Conservation (phyloP, 768 basidiomycete species). For the Lactarius quietus region DNA sequence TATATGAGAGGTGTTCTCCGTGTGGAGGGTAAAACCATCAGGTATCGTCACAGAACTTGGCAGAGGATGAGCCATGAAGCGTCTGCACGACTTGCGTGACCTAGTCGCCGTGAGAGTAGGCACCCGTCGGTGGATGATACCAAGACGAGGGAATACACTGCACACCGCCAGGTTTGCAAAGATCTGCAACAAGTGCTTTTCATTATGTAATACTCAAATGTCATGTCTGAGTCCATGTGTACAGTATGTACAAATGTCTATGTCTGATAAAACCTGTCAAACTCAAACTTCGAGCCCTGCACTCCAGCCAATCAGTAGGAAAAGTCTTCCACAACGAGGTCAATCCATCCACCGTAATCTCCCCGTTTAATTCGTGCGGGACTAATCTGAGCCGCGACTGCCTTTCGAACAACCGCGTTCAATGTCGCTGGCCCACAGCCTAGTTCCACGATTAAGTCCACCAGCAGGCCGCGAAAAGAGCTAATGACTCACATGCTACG, state of each 20-base stretch:
- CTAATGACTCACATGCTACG: constrained; percentile 48
- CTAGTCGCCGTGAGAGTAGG: background rate
- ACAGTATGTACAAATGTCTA: background rate
- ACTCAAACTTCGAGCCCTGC: background rate
- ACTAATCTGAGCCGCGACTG: constrained; percentile 57
- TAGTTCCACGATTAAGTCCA: constrained; percentile 28
- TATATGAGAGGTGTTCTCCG: constrained; percentile 78
- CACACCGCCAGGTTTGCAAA: background rate
- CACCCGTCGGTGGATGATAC: background rate
- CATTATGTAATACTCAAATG: constrained; percentile 3
- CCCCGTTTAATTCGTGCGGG: constrained; percentile 49
- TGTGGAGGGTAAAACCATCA: constrained; percentile 73
- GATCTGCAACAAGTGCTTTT: background rate
- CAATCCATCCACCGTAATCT: constrained; percentile 55
- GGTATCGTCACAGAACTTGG: constrained; percentile 42
- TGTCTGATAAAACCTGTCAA: background rate
- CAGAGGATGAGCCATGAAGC: constrained; percentile 1
- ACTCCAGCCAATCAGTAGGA: constrained; percentile 42
- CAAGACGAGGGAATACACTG: background rate
- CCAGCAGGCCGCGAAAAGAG: constrained; percentile 7
- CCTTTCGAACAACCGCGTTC: constrained; percentile 64
- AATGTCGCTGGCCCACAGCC: constrained; percentile 73
- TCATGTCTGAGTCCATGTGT: background rate
- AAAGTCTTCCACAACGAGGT: constrained; percentile 66
- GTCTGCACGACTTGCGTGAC: background rate